Base-by-base conservation (phyloP, 2,329 filamentous ascomycete species). In the Colletotrichum sublineola region DNA sequence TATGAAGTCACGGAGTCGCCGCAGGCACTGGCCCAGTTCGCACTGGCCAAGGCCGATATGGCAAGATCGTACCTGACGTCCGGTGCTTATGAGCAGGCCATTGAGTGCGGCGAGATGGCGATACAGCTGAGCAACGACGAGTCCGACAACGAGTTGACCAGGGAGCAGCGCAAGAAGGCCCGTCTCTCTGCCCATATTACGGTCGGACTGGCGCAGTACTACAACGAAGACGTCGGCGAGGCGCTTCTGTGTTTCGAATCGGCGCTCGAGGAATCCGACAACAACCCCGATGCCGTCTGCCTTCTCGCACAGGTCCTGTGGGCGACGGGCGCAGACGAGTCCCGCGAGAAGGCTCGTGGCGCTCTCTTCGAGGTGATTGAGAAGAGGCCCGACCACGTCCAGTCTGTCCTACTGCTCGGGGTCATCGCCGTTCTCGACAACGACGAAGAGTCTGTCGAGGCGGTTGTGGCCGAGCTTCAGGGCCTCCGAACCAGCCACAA, bases 241-340 rank as follows among this genome's bases (percentile, higher is more conserved):
- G 93, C 95, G 0, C 90, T 97, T 36, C 86, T 88, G 14, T 95
- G 93, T 82, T 97, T 99, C 81, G 90, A 94, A 74, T 86, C 90
- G 3, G 95, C 95, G 0, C 86, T 98, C 9, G 87, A 91, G 68
- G 95, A 97, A 79, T 94, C 93, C 1, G 84, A 89, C 40, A 89
- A 89, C 48, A 91, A 94, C 73, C 93, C 95, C 0, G 95, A 98
- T 78, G 92, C 96, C 1, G 91, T 95, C 0, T 98, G 95, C 78
- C 86, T 98, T 15, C 86, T 98, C 15, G 93, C 95, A 0, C 94
- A 98, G 81, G 93, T 98, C 0, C 87, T 98, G 0, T 99, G 96
- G 96, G 95, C 95, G 0, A 94, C 94, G 75, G 95, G 94, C 11
- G 90, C 91, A 0, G 89, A 92, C 8, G 87, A 91, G 0, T 93